phyloP scores from a whole-genome alignment of 768 basidiomycete species.

The Brasilioporus rufonigricans region DNA sequence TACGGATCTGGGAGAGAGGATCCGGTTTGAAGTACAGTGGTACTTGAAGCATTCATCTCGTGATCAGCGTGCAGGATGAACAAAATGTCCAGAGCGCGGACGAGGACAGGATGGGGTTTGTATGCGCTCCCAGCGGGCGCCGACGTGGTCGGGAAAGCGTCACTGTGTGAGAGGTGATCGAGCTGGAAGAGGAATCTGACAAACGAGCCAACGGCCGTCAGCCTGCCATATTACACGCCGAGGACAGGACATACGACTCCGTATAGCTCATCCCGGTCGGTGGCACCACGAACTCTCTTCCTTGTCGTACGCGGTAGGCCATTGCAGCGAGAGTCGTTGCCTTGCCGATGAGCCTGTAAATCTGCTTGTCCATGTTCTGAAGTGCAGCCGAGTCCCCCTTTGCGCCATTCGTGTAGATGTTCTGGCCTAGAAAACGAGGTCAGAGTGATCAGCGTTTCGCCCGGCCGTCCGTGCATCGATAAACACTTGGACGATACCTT shows the following conservation, averaged over 20 bases:
- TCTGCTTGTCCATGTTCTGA: constrained; percentile 87
- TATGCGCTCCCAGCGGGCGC: constrained; percentile 58
- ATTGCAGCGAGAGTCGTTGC: constrained; percentile 90
- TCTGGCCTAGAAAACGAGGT: constrained; percentile 53
- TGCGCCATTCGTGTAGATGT: constrained; percentile 69
- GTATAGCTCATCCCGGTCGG: constrained; percentile 82
- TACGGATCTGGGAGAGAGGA: constrained; percentile 91
- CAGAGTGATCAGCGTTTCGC: constrained; percentile 1
- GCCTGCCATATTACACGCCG: background rate
- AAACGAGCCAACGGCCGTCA: background rate
- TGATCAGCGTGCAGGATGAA: constrained; percentile 91
- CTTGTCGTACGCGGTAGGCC: constrained; percentile 92
- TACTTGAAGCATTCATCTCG: constrained; percentile 83
- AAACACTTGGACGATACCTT: constrained; percentile 43
- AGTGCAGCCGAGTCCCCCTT: constrained; percentile 65
- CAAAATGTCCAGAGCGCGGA: constrained; percentile 82
- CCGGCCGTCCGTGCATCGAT: background rate
- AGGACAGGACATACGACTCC: constrained; percentile 54
- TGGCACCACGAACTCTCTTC: constrained; percentile 82
- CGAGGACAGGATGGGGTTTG: constrained; percentile 78
- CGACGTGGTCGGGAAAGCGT: constrained; percentile 20
- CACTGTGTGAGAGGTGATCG: constrained; percentile 59
- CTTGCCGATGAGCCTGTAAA: constrained; percentile 85
- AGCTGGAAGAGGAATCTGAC: constrained; percentile 85
- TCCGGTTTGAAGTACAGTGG: constrained; percentile 84